Conservation (phyloP, 2,329 filamentous ascomycete species). For the Neurospora crassa region DNA sequence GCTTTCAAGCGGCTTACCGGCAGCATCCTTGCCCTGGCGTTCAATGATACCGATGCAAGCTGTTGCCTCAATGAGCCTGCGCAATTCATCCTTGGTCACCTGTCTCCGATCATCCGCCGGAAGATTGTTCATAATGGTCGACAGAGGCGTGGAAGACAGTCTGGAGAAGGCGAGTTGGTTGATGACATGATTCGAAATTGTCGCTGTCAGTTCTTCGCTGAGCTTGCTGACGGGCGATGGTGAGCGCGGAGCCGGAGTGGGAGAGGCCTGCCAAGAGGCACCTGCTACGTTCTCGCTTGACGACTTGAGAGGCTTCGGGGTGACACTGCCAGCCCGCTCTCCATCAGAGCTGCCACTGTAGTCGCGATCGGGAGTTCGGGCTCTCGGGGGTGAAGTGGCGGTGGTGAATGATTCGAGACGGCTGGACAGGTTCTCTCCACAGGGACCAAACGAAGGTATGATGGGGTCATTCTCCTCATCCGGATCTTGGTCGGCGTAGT, state of each 20-base stretch:
- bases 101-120: conserved; percentile 54
- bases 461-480: conserved; percentile 94
- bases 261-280: conserved; percentile 5
- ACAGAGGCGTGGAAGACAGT: conserved; percentile 81
- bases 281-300: conserved; percentile 5
- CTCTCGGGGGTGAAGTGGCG: conserved; percentile 15
- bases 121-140: conserved; percentile 79
- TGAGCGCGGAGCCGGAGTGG: conserved; percentile 9
- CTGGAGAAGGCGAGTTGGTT: conserved; percentile 95
- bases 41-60: conserved; percentile 79
- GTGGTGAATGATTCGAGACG: conserved; percentile 71
- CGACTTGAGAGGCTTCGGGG: neutral
- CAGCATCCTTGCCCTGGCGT: conserved; percentile 89
- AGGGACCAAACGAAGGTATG: conserved; percentile 84
- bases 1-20: conserved; percentile 85
- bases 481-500: conserved; percentile 50
- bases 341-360: neutral
- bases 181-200: conserved; percentile 74
- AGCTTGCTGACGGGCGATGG: conserved; percentile 24
- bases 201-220: conserved; percentile 27
- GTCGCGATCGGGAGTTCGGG: conserved; percentile 10
- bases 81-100: conserved; percentile 55
- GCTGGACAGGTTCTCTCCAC: conserved; percentile 74
- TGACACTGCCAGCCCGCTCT: conserved; percentile 1
- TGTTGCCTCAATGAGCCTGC: conserved; percentile 61